Base-by-base conservation (phyloP, 306 rosid species). In the Elaeagnus macrophylla region DNA sequence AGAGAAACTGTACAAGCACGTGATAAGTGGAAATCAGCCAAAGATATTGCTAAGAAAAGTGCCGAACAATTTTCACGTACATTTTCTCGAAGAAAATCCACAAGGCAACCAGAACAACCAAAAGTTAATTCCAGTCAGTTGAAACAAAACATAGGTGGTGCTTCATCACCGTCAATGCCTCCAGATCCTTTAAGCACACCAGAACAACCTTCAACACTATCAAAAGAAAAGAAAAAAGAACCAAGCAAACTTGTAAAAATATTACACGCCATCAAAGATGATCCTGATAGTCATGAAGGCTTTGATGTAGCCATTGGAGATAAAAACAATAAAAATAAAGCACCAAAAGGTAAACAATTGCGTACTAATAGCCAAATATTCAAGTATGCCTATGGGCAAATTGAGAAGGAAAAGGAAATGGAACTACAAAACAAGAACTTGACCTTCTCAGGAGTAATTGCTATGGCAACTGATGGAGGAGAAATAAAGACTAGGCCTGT, bases 351-450 rank as follows among this genome's bases (percentile, higher is more conserved):
- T 1, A 84, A 76, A 53, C 48, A 78, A 0, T 44, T 80, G 45
- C 81, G 80, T 41, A 86, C 95, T 47, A 82, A 80, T 25, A 86
- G 91, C 65, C 90, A 86, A 65, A 82, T 86, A 63, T 80, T 86
- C 40, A 86, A 84, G 80, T 86, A 86, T 71, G 95, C 95, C 48
- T 86, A 86, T 57, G 91, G 91, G 14, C 83, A 82, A 54, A 68
- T 86, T 53, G 95, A 82, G 76, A 86, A 82, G 74, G 95, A 86
- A 75, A 86, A 86, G 70, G 95, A 84, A 49, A 82, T 82, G 75
- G 83, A 85, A 77, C 83, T 82, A 64, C 61, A 72, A 62, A 82
- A 70, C 75, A 80, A 77, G 54, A 67, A 78, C 73, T 61, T 86
- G 69, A 86, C 91, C 49, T 86, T 86, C 83, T 82, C 91, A 0